Conservation (phyloP, 2,329 filamentous ascomycete species). For the Dichotomopilus funicola region DNA sequence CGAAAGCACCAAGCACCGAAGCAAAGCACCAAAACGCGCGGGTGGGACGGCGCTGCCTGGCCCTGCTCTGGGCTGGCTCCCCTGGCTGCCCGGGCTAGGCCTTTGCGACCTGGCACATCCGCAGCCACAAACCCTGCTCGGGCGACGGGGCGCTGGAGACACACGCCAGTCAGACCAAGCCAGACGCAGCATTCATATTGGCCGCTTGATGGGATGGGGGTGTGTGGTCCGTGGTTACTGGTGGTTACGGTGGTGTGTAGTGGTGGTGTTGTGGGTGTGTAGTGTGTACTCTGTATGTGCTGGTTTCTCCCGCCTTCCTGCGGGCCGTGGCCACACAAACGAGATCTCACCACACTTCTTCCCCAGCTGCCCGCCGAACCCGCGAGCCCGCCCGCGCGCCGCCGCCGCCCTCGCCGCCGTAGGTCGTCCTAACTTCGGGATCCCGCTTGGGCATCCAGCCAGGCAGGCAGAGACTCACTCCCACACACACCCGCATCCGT, state of each 20-base stretch:
- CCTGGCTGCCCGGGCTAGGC: conserved; percentile 13
- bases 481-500: too few relatives aligned
- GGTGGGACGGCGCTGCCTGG: conserved; percentile 25
- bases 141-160: conserved; percentile 13
- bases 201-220: conserved; percentile 11
- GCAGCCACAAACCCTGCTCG: conserved; percentile 10
- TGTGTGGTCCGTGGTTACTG: neutral
- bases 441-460: conserved; percentile 14
- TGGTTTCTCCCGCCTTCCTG: conserved; percentile 1
- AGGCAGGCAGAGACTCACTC: neutral
- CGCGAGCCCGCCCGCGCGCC: too few relatives aligned
- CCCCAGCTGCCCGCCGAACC: too few relatives aligned
- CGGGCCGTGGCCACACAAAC: conserved; percentile 12
- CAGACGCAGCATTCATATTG: conserved; percentile 5
- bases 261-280: too few relatives aligned
- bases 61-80: neutral
- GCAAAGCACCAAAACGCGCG: too few relatives aligned
- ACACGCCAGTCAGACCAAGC: neutral
- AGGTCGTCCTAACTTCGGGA: conserved; percentile 8
- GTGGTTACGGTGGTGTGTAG: too few relatives aligned
- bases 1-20: neutral
- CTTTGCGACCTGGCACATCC: conserved; percentile 12
- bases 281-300: too few relatives aligned
- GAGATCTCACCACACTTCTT: conserved; percentile 5
- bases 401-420: neutral